A percentile compares a stretch with the other conserved stretches of the same genome.
Conservation (phyloP, 148 eudicot genomes). For the Pouteria glomerata region DNA sequence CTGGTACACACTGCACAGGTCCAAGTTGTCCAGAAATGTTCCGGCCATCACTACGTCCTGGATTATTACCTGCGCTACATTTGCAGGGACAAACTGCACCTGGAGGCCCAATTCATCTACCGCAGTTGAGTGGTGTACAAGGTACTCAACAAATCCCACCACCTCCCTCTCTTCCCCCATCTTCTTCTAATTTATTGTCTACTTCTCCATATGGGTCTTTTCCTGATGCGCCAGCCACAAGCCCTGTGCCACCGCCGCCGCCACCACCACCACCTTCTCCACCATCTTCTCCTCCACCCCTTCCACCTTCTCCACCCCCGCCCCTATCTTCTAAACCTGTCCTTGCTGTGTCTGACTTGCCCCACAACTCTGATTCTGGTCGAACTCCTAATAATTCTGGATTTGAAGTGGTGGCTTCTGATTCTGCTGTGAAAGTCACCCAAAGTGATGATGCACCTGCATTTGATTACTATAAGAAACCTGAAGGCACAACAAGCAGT, state of each 20-base stretch:
- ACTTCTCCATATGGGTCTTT: constrained; percentile 26
- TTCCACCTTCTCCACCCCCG: constrained; percentile 16
- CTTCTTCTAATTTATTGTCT: constrained; percentile 21
- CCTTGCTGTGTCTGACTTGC: constrained; percentile 14
- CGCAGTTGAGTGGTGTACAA: constrained; percentile 23
- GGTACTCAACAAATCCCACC: constrained; percentile 23
- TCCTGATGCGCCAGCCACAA: constrained; percentile 16
- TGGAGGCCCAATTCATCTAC: constrained; percentile 27
- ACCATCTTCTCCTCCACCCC: constrained; percentile 31
- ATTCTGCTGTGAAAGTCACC: constrained; percentile 17
- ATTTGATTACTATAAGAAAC: not conserved
- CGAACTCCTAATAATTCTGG: constrained; percentile 13
- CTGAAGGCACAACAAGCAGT: constrained; percentile 5
- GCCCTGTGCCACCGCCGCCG: constrained; percentile 32
- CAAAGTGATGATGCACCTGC: constrained; percentile 16
- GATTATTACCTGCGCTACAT: constrained; percentile 18
- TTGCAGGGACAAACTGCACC: constrained; percentile 26
- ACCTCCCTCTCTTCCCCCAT: constrained; percentile 39
- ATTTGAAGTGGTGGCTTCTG: constrained; percentile 11
- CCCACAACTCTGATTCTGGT: constrained; percentile 16
- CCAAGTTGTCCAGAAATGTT: constrained; percentile 17
- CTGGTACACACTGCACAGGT: constrained; percentile 1
- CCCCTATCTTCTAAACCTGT: constrained; percentile 14
- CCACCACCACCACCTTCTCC: constrained; percentile 41
- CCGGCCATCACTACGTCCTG: constrained; percentile 16